Percentiles rank a stretch among this genome's conserved stretches.
Conservation (phyloP, 2,329 filamentous ascomycete species). For the Madurella mycetomatis region DNA sequence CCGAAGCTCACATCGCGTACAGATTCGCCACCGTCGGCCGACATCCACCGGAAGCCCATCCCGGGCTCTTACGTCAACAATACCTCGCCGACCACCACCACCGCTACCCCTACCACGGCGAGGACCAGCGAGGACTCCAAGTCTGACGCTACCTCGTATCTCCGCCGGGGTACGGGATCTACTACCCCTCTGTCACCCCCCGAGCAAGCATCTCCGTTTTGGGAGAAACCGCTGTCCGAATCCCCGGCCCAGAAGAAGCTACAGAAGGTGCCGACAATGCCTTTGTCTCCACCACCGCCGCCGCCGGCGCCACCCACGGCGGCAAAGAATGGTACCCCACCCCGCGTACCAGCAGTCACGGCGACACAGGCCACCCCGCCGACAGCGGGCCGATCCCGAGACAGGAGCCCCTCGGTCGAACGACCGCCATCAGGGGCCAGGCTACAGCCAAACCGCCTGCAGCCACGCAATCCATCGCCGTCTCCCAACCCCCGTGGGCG, state of each 20-base stretch:
- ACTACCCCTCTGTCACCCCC: conserved; percentile 8
- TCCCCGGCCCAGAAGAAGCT: conserved; percentile 16
- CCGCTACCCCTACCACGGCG: neutral
- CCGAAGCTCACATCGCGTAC: conserved; percentile 21
- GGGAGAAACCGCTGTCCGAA: conserved; percentile 1
- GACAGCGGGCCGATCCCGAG: neutral
- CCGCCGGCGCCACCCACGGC: neutral
- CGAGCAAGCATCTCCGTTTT: conserved; percentile 11
- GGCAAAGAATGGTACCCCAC: conserved; percentile 1
- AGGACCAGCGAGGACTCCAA: conserved; percentile 15
- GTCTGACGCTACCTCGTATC: neutral
- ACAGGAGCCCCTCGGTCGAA: conserved; percentile 17
- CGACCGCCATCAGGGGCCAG: conserved; percentile 9
- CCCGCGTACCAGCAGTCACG: conserved; percentile 13
- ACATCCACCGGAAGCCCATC: conserved; percentile 16
- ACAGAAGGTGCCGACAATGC: conserved; percentile 16
- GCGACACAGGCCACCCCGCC: conserved; percentile 15
- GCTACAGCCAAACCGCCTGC: conserved; percentile 20
- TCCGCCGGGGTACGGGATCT: conserved; percentile 1
- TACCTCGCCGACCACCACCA: conserved; percentile 4
- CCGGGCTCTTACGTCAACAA: conserved; percentile 3
- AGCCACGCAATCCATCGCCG: conserved; percentile 12
- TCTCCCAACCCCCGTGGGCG: conserved; percentile 34
- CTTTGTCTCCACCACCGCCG: conserved; percentile 8
- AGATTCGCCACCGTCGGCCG: conserved; percentile 11